Evolutionary conservation across 805 yeast genomes (phyloP).

Genomic region (Metschnikowia baotianmanensis): DNA sequence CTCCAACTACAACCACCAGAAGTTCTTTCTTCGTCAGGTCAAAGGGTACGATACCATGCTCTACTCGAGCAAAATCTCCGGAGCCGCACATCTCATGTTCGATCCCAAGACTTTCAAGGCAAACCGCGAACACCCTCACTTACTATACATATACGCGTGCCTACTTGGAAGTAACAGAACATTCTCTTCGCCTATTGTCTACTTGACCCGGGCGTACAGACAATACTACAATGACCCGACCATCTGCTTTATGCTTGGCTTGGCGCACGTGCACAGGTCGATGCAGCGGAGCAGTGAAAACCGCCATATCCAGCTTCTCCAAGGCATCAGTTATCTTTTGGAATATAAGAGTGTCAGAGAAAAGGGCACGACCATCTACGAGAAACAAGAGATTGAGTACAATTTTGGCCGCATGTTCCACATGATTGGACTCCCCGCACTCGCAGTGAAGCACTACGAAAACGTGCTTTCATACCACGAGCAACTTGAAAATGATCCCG

Average conservation of each 20-base stretch:
- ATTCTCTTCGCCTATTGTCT: slow-evolving; percentile 77
- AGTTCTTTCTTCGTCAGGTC: slow-evolving; percentile 82
- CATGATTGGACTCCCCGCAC: slow-evolving; percentile 67
- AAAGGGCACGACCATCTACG: slow-evolving; percentile 40
- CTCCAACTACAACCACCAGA: slow-evolving; percentile 82
- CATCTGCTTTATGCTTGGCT: slow-evolving; percentile 68
- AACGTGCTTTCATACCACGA: slow-evolving; percentile 52
- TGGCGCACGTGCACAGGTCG: slow-evolving; percentile 84
- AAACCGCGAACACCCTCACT: slow-evolving; percentile 55
- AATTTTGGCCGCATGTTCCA: slow-evolving; percentile 87
- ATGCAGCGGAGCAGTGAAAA: slow-evolving; percentile 86
- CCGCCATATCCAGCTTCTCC: slow-evolving; percentile 83
- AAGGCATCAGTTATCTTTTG: slow-evolving; percentile 74
- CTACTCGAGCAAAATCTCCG: slow-evolving; percentile 51
- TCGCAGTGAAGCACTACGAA: slow-evolving; percentile 74
- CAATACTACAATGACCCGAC: slow-evolving; percentile 74
- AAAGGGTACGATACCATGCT: slow-evolving; percentile 81
- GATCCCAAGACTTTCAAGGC: slow-evolving; percentile 41
- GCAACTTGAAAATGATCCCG: slow-evolving; percentile 36
- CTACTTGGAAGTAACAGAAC: slow-evolving; percentile 79
- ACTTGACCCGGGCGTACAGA: slow-evolving; percentile 67
- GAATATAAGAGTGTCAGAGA: slow-evolving; percentile 64
- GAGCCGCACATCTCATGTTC: slow-evolving; percentile 74
- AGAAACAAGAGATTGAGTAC: slow-evolving; percentile 73
- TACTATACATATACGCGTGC: slow-evolving; percentile 76